phyloP scores from a whole-genome alignment of 768 basidiomycete genomes.

The Tricholomella constricta region DNA sequence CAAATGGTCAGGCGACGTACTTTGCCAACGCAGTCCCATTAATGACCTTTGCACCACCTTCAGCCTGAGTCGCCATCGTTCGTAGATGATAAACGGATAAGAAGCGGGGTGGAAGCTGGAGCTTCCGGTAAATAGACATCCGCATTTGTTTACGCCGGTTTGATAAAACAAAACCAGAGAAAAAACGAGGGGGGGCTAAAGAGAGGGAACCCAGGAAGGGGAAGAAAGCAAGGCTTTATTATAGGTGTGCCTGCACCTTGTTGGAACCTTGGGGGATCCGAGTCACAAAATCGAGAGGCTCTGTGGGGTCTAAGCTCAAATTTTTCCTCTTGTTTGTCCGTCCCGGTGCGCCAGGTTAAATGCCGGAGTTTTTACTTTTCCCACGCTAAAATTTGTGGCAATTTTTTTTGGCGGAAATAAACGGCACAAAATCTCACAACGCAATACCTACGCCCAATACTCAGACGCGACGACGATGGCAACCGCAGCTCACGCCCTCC shows the following conservation, averaged over 20 bases:
- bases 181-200: conserved; percentile 4
- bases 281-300: conserved; percentile 4
- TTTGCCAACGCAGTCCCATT: conserved; percentile 86
- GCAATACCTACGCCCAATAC: not conserved
- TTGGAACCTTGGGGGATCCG: conserved; percentile 4
- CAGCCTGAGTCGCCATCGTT: conserved; percentile 37
- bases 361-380: conserved; percentile 8
- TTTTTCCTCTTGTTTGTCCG: conserved; percentile 8
- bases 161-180: conserved; percentile 9
- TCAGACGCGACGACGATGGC: conserved; percentile 20
- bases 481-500: conserved; percentile 52
- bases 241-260: conserved; percentile 16
- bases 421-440: conserved; percentile 9
- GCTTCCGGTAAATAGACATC: conserved; percentile 18
- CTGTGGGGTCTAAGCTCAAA: not conserved
- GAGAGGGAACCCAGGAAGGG: not conserved
- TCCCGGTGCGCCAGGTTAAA: conserved; percentile 3
- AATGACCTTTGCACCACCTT: conserved; percentile 53
- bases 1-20: conserved; percentile 42
- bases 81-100: conserved; percentile 41
- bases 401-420: conserved; percentile 20
- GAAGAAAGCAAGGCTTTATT: not conserved
- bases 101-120: conserved; percentile 16
- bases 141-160: conserved; percentile 29
- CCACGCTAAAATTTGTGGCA: conserved; percentile 7